Evolutionary conservation across 345 rosid species (phyloP), one percentile per base, ranked within the genome.

Genomic region (Theobroma cacao): DNA sequence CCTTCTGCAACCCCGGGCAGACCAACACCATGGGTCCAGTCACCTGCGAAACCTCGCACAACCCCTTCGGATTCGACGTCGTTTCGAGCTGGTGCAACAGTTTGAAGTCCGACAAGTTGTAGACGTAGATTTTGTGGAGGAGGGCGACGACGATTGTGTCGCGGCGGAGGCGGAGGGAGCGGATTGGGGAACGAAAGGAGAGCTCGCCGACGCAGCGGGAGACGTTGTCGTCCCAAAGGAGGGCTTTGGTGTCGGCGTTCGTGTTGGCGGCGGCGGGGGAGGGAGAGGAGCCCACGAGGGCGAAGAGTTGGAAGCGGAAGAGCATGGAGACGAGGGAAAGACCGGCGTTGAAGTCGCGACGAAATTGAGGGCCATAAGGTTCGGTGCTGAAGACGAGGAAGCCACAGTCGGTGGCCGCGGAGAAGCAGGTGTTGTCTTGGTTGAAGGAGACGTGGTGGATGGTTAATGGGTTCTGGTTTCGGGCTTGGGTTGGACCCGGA

Each of bases 171-270:
- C 93, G 85, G 15, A 95, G 95, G 0, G 98, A 83, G 63, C 96
- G 85, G 24, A 95, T 98, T 80, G 89, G 97, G 1, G 99, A 92
- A 83, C 99, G 85, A 72, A 95, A 95, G 3, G 97, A 87, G 28
- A 95, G 93, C 84, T 95, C 99, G 0, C 97, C 97, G 41, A 92
- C 89, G 81, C 96, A 93, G 22, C 95, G 88, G 41, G 94, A 85
- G 79, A 89, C 96, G 65, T 93, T 96, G 67, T 95, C 98, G 63
- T 95, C 99, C 99, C 99, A 95, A 64, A 95, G 89, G 96, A 95
- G 91, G 24, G 91, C 96, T 85, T 91, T 95, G n/a, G 85, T 93
- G 60, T 50, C 31, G 2, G 88, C 87, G n/a, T 31, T 17, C 1
- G 88, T 4, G 33, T 2, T 0, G 48, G 18, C 1, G 38, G 74